Conservation (phyloP, 106 monocot genomes). For the Gastrodia elata region DNA sequence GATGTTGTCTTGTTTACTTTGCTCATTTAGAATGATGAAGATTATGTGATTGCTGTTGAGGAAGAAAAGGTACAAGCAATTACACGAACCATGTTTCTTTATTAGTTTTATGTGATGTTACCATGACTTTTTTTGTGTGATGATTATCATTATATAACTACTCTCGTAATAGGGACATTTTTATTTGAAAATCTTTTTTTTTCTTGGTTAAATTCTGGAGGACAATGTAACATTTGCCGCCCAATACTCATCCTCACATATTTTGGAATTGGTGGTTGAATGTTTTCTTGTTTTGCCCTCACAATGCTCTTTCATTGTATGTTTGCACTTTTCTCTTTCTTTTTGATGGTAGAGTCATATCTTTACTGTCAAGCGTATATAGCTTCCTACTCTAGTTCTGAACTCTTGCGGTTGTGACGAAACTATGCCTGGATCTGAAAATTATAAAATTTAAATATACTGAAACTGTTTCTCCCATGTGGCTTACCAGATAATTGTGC, state of each 20-base stretch:
- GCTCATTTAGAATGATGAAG: constrained; percentile 51
- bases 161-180: not conserved
- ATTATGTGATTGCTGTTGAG: constrained; percentile 39
- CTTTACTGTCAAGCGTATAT: not conserved
- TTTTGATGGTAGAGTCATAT: not conserved
- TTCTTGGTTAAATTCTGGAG: not conserved
- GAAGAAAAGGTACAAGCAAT: constrained; percentile 56
- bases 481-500: not conserved
- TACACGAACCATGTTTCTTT: not conserved
- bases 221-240: not conserved
- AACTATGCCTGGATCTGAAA: not conserved
- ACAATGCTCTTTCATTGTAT: not conserved
- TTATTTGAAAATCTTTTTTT: not conserved
- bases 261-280: too few species aligned
- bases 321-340: not conserved
- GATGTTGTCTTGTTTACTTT: constrained; percentile 5
- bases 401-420: not conserved
- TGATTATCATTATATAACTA: not conserved
- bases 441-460: not conserved
- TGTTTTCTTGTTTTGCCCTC: not conserved
- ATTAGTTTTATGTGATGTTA: not conserved
- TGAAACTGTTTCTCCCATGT: not conserved
- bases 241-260: not conserved
- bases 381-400: not conserved
- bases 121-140: not conserved